These are phyloP conservation scores for Alternaria sp. DNA, from an alignment of 2,329 filamentous ascomycete genomes.

Conservation along the genomic window DNA sequence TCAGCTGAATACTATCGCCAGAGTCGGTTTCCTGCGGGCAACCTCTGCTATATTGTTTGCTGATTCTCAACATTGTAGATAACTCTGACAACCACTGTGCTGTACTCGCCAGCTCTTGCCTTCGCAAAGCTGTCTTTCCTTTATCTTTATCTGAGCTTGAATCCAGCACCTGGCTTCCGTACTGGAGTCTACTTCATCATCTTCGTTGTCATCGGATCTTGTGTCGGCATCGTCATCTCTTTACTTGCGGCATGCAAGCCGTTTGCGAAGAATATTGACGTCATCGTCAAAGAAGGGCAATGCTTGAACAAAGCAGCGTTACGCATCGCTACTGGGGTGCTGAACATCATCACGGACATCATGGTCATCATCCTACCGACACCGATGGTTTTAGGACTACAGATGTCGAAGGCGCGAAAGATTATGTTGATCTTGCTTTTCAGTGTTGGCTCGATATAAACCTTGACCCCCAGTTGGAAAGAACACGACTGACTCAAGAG, in stretches of 20 bases:
- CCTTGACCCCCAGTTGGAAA: background rate
- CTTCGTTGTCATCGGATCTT: constrained; percentile 29
- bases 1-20: constrained; percentile 22
- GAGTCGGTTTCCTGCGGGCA: constrained; percentile 17
- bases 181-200: constrained; percentile 23
- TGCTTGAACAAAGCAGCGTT: constrained; percentile 29
- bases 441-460: constrained; percentile 5
- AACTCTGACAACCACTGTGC: constrained; percentile 14
- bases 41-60: background rate
- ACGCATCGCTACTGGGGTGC: constrained; percentile 29
- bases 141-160: background rate
- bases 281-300: constrained; percentile 22
- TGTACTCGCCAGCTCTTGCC: constrained; percentile 2
- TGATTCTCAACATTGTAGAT: background rate
- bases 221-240: constrained; percentile 27
- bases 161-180: constrained; percentile 13
- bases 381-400: constrained; percentile 24
- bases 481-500: constrained; percentile 5
- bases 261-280: constrained; percentile 28
- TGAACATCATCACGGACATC: constrained; percentile 33
- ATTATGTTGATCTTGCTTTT: constrained; percentile 26
- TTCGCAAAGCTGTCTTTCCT: constrained; percentile 1
- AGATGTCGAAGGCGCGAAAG: constrained; percentile 26
- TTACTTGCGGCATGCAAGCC: constrained; percentile 29
- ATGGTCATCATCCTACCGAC: constrained; percentile 24